Conservation (phyloP, 257 asterid species). For the Gardenia jasminoides region DNA sequence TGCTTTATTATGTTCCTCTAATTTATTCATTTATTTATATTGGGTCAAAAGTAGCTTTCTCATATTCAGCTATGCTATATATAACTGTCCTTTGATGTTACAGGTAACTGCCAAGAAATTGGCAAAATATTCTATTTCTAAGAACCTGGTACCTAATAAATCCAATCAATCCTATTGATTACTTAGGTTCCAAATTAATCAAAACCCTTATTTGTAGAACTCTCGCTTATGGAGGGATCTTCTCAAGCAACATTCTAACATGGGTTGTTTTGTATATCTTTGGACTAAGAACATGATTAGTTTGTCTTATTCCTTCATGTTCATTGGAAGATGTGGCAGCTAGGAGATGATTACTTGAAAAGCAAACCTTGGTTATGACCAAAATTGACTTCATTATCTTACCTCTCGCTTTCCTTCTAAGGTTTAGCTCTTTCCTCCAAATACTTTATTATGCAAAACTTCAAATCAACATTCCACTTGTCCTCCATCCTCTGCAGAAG, state of each 20-base stretch:
- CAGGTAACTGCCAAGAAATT: too few relatives aligned
- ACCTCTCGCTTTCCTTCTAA: neutral
- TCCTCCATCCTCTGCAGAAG: neutral
- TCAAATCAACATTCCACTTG: neutral
- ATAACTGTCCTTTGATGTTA: too few relatives aligned
- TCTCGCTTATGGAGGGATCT: neutral
- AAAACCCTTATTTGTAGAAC: neutral
- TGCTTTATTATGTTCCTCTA: too few relatives aligned
- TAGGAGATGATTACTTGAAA: neutral
- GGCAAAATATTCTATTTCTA: too few relatives aligned
- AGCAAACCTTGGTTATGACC: neutral
- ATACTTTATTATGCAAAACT: neutral
- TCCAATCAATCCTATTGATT: too few relatives aligned
- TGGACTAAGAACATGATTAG: neutral
- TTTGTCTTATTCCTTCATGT: neutral
- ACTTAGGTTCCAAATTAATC: too few relatives aligned
- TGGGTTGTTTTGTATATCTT: too few relatives aligned
- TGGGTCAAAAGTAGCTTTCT: too few relatives aligned
- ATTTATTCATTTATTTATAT: too few relatives aligned
- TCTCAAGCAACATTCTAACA: neutral
- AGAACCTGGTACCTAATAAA: too few relatives aligned
- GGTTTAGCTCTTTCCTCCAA: neutral
- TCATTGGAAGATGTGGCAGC: neutral
- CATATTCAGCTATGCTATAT: too few relatives aligned
- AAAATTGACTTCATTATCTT: neutral